Evolutionary conservation across 1,139 yeast species (phyloP).

Genomic region (Scheffersomyces parashehatae): DNA sequence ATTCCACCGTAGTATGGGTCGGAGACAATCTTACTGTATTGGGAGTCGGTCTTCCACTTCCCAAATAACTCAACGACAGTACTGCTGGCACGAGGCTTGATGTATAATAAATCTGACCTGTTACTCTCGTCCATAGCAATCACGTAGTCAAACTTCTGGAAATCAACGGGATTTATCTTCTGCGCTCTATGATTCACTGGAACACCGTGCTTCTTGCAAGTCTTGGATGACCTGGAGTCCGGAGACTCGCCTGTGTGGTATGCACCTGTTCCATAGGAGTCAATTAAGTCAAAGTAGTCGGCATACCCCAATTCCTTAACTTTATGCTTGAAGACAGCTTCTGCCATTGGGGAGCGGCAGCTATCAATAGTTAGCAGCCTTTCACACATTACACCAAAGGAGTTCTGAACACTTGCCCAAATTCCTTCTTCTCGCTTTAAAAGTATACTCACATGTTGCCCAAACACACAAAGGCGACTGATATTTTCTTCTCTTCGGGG

Average conservation of each 20-base stretch:
- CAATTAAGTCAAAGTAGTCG: slow-evolving; percentile 53
- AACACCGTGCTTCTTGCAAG: slow-evolving; percentile 72
- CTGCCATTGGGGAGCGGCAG: slow-evolving; percentile 98
- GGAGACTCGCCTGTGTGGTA: slow-evolving; percentile 85
- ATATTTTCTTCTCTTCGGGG: slow-evolving; percentile 34
- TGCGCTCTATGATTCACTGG: slow-evolving; percentile 78
- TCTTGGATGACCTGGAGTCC: slow-evolving; percentile 68
- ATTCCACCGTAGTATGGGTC: slow-evolving; percentile 93
- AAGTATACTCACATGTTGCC: slow-evolving; percentile 73
- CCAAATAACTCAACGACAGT: slow-evolving; percentile 71
- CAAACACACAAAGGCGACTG: slow-evolving; percentile 86
- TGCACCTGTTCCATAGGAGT: slow-evolving; percentile 87
- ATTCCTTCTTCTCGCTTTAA: too few relatives aligned
- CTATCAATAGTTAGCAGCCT: slow-evolving; percentile 27
- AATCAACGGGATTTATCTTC: slow-evolving; percentile 59
- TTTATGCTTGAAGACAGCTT: slow-evolving; percentile 75
- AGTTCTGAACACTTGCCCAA: not conserved
- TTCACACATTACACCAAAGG: not conserved
- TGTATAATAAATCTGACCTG: slow-evolving; percentile 54
- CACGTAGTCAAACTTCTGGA: slow-evolving; percentile 73
- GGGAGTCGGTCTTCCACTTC: slow-evolving; percentile 58
- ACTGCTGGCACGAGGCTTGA: slow-evolving; percentile 56
- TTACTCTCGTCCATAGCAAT: slow-evolving; percentile 84
- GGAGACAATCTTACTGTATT: slow-evolving; percentile 60
- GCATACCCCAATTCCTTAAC: slow-evolving; percentile 52